Evolutionary conservation across 2,329 filamentous ascomycete genomes (phyloP).

Genomic region (Penicillium sp.): DNA sequence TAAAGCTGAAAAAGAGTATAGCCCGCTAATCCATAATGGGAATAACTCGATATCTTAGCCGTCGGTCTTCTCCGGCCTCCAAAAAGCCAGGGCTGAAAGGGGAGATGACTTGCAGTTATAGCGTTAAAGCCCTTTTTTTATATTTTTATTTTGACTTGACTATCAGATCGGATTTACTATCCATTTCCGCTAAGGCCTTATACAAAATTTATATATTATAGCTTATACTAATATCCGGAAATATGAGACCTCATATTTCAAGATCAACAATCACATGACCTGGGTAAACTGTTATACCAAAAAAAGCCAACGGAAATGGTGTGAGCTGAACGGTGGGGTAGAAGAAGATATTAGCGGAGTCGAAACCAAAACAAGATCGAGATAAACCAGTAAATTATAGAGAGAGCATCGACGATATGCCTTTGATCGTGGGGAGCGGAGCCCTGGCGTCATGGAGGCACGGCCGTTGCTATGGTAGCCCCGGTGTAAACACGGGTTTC

Average conservation of each 20-base stretch:
- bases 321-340: conserved; percentile 27
- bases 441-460: conserved; percentile 23
- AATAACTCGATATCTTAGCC: not conserved
- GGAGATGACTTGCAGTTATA: not conserved
- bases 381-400: conserved; percentile 5
- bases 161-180: not conserved
- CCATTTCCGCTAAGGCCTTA: not conserved
- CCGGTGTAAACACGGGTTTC: conserved; percentile 35
- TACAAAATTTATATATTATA: not conserved
- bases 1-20: not conserved
- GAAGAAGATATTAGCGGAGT: conserved; percentile 16
- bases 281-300: not conserved
- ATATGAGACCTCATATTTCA: not conserved
- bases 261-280: conserved; percentile 6
- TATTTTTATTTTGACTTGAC: not conserved
- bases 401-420: conserved; percentile 10
- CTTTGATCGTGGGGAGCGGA: conserved; percentile 13
- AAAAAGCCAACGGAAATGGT: not conserved
- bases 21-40: no score
- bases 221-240: no score
- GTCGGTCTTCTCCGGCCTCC: not conserved
- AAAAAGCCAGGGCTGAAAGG: not conserved
- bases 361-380: conserved; percentile 12
- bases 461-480: conserved; percentile 39
- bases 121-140: not conserved